phyloP scores from a whole-genome alignment of 2,329 filamentous ascomycete species.

The Saccharata proteae region DNA sequence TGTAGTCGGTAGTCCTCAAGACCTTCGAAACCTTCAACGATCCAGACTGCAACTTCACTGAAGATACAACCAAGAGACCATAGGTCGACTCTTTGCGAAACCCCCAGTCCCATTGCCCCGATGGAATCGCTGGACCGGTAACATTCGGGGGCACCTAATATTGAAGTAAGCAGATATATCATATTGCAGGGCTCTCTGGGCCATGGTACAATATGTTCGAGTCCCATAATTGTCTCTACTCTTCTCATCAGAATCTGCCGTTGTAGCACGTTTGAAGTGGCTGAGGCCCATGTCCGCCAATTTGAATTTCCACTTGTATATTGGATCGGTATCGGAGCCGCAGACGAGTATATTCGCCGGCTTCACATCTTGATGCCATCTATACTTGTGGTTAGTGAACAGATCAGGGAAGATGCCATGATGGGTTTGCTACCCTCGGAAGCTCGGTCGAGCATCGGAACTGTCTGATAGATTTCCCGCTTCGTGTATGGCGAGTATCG shows the following conservation, averaged over 20 bases:
- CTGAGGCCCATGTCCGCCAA: slow-evolving; percentile 27
- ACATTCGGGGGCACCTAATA: slow-evolving; percentile 15
- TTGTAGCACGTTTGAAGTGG: slow-evolving; percentile 12
- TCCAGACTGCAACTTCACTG: slow-evolving; percentile 15
- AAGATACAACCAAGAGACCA: slow-evolving; percentile 24
- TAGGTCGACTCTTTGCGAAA: slow-evolving; percentile 23
- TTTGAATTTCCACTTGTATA: slow-evolving; percentile 20
- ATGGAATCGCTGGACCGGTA: slow-evolving; percentile 9
- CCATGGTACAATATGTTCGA: slow-evolving; percentile 27
- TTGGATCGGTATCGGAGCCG: neutral
- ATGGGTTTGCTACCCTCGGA: too few species aligned
- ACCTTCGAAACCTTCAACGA: slow-evolving; percentile 10
- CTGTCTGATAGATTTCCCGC: too few species aligned
- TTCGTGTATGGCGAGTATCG: slow-evolving; percentile 18
- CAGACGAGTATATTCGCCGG: slow-evolving; percentile 30
- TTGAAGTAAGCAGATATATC: too few species aligned
- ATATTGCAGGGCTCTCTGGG: too few species aligned
- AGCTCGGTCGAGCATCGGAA: too few species aligned
- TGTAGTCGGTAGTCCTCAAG: slow-evolving; percentile 10
- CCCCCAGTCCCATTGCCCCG: slow-evolving; percentile 6
- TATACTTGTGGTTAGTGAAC: slow-evolving; percentile 8
- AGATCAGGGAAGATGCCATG: neutral
- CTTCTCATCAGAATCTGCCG: too few species aligned
- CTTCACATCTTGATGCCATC: slow-evolving; percentile 34
- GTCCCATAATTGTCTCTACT: slow-evolving; percentile 19